Evolutionary conservation across 179 eudicot genomes (phyloP), one percentile per base, ranked within the genome.

Genomic region (Silene coronaria): DNA sequence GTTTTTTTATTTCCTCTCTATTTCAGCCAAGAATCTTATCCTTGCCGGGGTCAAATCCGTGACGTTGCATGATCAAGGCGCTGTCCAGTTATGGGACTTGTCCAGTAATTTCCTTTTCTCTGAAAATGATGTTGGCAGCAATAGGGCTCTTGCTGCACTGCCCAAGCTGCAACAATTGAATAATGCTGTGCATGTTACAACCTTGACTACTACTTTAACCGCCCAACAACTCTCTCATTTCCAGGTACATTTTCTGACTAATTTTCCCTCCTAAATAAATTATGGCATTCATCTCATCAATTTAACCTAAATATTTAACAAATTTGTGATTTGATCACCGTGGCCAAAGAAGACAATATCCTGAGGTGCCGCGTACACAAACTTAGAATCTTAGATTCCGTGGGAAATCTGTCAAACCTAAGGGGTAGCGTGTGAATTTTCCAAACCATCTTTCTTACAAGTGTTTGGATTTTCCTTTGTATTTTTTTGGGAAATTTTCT

Each of bases 31-130:
- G 73, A 86, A 89, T 77, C 91, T 89, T 62, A 83, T 89, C 79
- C 93, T 89, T 78, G 91, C 91, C 72, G 91, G 93, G 65, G 91
- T 89, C 69, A 88, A 86, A 87, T 88, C 91, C 67, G 89, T 89
- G 75, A 86, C 91, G 22, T 77, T 88, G 84, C 91, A 89, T 77
- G 93, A 89, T 80, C 88, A 89, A 24, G 38, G 57, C 4, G 13
- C 24, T 11, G 93, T 89, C 46, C 90, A 89, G 73, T 60, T 86
- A 80, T 86, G 93, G 90, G 91, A 89, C 67, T 80, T 89, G 71
- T 88, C 90, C 36, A 84, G 91, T 80, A 88, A 77, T 82, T 89
- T 89, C 55, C 63, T 84, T 51, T 82, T 85, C 69, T 77, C 93
- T 6, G 88, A 85, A 83, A 80, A 78, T 63, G 91, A 89, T 62